A percentile compares a stretch with the other conserved stretches of the same genome.
These are phyloP conservation scores for Raffaelea ambrosiae DNA, from an alignment of 2,329 filamentous ascomycete species.

Conservation along the genomic window DNA sequence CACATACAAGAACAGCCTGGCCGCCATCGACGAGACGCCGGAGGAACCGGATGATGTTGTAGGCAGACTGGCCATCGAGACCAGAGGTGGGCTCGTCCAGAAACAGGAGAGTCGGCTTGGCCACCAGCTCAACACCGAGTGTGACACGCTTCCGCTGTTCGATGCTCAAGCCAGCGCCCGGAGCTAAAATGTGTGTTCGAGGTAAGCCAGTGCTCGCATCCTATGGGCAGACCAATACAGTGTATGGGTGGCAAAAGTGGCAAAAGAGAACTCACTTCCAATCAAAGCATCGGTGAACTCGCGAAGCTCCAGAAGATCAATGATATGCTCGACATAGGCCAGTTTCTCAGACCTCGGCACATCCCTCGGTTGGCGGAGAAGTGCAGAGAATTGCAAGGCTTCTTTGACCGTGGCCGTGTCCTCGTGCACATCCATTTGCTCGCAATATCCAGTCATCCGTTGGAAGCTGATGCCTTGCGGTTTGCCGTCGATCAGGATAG, in stretches of 20 bases:
- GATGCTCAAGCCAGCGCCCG: slow-evolving; percentile 34
- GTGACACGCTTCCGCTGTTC: slow-evolving; percentile 48
- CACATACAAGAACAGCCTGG: slow-evolving; percentile 48
- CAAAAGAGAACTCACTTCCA: slow-evolving; percentile 10
- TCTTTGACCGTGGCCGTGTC: slow-evolving; percentile 67
- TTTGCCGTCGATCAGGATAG: slow-evolving; percentile 68
- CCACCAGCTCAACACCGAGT: slow-evolving; percentile 53
- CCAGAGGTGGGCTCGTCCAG: slow-evolving; percentile 56
- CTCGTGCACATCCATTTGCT: slow-evolving; percentile 76
- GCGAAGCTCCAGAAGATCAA: slow-evolving; percentile 49
- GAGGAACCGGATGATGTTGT: slow-evolving; percentile 56
- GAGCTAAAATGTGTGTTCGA: not conserved
- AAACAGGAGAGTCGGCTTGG: slow-evolving; percentile 52
- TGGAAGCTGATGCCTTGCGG: slow-evolving; percentile 67
- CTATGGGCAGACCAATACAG: too few relatives aligned
- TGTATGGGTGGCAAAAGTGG: too few relatives aligned
- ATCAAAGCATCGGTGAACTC: slow-evolving; percentile 41
- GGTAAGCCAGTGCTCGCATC: too few relatives aligned
- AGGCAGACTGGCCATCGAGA: slow-evolving; percentile 61
- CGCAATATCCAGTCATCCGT: slow-evolving; percentile 69
- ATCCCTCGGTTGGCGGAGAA: slow-evolving; percentile 61
- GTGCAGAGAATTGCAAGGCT: slow-evolving; percentile 64
- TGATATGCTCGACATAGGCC: slow-evolving; percentile 68
- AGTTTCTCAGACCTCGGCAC: slow-evolving; percentile 60
- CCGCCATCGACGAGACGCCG: slow-evolving; percentile 57